A percentile compares a stretch with the other conserved stretches of the same genome.
Evolutionary conservation across 2,329 filamentous ascomycete genomes (phyloP).

Genomic region (Hymenoscyphus occultus): DNA sequence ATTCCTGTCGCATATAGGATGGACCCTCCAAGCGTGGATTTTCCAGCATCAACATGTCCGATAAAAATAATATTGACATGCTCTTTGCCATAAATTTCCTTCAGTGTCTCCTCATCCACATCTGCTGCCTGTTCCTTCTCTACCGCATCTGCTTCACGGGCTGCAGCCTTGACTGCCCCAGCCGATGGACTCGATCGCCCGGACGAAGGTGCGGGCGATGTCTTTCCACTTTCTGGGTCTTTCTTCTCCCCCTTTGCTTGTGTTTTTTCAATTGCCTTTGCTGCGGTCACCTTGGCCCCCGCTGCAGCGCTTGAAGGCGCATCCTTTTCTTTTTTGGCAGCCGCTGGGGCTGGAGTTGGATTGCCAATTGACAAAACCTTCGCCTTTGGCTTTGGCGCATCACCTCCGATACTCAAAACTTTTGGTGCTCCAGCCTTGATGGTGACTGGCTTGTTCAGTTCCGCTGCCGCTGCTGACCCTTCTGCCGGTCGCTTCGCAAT

Average conservation of each 20-base stretch:
- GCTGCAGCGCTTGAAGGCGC: slow-evolving; percentile 57
- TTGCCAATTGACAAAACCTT: slow-evolving; percentile 78
- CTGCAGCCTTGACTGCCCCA: slow-evolving; percentile 48
- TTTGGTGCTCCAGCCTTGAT: slow-evolving; percentile 59
- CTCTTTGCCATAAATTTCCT: slow-evolving; percentile 95
- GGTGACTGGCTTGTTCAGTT: slow-evolving; percentile 50
- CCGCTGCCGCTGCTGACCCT: slow-evolving; percentile 43
- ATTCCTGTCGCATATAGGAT: slow-evolving; percentile 94
- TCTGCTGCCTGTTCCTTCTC: slow-evolving; percentile 66
- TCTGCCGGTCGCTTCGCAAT: slow-evolving; percentile 62
- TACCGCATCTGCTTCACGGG: slow-evolving; percentile 76
- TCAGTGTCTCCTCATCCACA: slow-evolving; percentile 80
- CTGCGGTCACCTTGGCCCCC: slow-evolving; percentile 78
- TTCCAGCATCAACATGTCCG: slow-evolving; percentile 96
- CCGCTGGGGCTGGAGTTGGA: slow-evolving; percentile 45
- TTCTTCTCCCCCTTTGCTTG: slow-evolving; percentile 41
- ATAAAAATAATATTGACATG: slow-evolving; percentile 95
- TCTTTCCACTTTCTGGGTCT: slow-evolving; percentile 60
- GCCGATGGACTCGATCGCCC: slow-evolving; percentile 79
- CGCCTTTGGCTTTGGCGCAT: slow-evolving; percentile 51
- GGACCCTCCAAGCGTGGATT: slow-evolving; percentile 91
- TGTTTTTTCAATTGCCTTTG: slow-evolving; percentile 92
- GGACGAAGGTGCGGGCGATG: slow-evolving; percentile 77
- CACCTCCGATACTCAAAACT: slow-evolving; percentile 61
- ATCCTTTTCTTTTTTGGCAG: slow-evolving; percentile 43